These are phyloP conservation scores for Amorphotheca resinae DNA, from an alignment of 495 filamentous ascomycete species.

Conservation along the genomic window DNA sequence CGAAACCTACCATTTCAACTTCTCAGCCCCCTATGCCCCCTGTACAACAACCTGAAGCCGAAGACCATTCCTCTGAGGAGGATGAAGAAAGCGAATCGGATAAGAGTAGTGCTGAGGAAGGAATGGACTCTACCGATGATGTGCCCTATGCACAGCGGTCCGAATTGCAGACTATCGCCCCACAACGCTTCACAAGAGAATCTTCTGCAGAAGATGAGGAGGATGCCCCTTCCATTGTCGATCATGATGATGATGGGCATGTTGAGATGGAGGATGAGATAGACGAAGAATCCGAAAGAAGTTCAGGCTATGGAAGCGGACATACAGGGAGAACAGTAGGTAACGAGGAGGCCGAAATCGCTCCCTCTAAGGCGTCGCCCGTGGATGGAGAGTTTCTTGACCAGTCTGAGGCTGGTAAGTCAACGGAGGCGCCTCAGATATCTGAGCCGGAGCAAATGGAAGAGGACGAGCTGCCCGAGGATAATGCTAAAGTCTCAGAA, in stretches of 20 bases:
- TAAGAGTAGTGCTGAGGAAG: constrained; percentile 4
- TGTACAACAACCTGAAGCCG: constrained; percentile 2
- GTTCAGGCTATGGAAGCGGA: too few species aligned
- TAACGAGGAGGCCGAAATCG: too few species aligned
- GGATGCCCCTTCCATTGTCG: not conserved
- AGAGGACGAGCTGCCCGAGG: too few species aligned
- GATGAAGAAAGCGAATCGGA: constrained; percentile 9
- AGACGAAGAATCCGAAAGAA: not conserved
- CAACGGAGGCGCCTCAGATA: too few species aligned
- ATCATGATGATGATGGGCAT: not conserved
- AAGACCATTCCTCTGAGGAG: not conserved
- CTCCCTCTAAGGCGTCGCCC: too few species aligned
- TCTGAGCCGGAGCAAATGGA: too few species aligned
- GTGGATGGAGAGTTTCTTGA: too few species aligned
- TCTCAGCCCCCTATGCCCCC: not conserved
- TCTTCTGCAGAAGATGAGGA: not conserved
- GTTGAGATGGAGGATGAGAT: not conserved
- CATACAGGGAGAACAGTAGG: too few species aligned
- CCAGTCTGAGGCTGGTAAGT: too few species aligned
- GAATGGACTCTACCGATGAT: not conserved
- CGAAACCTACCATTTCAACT: constrained; percentile 5
- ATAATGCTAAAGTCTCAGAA: too few species aligned
- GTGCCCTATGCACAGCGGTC: not conserved
- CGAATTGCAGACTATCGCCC: not conserved
- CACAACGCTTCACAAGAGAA: not conserved